A percentile compares a stretch with the other conserved stretches of the same genome.
phyloP scores from a whole-genome alignment of 2,329 filamentous ascomycete species.

The Colletotrichum tropicicola region DNA sequence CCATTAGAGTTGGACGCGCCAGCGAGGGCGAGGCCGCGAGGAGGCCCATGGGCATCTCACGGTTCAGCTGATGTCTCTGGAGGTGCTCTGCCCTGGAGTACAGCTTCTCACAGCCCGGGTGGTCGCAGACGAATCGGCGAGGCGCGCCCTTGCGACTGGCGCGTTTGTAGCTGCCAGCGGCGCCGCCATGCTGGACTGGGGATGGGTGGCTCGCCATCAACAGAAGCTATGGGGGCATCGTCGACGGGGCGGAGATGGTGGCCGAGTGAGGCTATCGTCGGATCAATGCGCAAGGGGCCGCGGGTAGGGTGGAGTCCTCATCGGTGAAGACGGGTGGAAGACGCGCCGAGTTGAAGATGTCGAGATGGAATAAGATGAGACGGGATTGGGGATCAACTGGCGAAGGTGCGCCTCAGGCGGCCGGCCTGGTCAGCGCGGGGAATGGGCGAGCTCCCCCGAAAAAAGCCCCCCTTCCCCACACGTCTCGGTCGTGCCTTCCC shows the following conservation, averaged over 20 bases:
- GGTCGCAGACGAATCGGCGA: slow-evolving; percentile 69
- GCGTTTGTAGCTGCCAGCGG: slow-evolving; percentile 53
- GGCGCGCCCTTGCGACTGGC: slow-evolving; percentile 61
- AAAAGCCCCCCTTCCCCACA: slow-evolving; percentile 14
- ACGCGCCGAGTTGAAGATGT: neutral
- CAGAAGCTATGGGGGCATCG: slow-evolving; percentile 10
- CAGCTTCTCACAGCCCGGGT: slow-evolving; percentile 78
- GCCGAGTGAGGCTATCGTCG: neutral
- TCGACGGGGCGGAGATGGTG: neutral
- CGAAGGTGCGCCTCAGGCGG: slow-evolving; percentile 14
- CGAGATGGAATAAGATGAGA: slow-evolving; percentile 2
- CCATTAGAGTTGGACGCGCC: too few species aligned
- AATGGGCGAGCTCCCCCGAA: slow-evolving; percentile 8
- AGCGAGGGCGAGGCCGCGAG: too few species aligned
- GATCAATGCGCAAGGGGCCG: neutral
- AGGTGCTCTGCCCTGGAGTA: slow-evolving; percentile 85
- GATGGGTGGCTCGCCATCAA: slow-evolving; percentile 20
- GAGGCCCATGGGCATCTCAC: slow-evolving; percentile 43
- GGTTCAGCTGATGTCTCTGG: slow-evolving; percentile 84
- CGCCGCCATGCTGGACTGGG: slow-evolving; percentile 16
- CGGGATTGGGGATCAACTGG: neutral
- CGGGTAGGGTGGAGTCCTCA: neutral
- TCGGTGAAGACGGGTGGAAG: neutral
- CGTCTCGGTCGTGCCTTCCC: neutral
- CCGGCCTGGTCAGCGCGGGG: neutral